Evolutionary conservation across 2,329 filamentous ascomycete genomes (phyloP).

Genomic region (Ophiostoma ulmi): DNA sequence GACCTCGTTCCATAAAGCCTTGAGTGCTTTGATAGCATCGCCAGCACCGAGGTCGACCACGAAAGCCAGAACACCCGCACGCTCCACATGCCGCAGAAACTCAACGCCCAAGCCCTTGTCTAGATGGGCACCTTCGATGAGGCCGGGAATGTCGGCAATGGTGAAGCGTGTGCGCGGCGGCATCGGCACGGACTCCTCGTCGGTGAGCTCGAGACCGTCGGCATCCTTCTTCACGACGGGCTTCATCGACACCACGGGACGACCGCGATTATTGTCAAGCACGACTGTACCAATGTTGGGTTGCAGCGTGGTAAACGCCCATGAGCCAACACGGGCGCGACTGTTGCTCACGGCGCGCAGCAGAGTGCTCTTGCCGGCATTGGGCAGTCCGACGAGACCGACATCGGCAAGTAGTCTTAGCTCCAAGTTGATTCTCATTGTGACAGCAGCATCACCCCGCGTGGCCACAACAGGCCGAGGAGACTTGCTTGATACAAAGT

Average conservation of each 20-base stretch:
- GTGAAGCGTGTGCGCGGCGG: conserved; percentile 73
- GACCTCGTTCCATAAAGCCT: conserved; percentile 85
- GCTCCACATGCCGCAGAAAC: conserved; percentile 90
- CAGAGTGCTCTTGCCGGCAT: conserved; percentile 92
- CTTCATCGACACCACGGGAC: conserved; percentile 47
- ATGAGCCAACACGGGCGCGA: conserved; percentile 81
- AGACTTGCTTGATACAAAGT: conserved; percentile 74
- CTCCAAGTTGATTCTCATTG: conserved; percentile 77
- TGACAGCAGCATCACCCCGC: conserved; percentile 73
- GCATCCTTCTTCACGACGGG: conserved; percentile 31
- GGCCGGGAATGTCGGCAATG: conserved; percentile 89
- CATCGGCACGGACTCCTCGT: conserved; percentile 36
- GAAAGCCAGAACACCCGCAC: conserved; percentile 87
- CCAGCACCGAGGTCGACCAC: conserved; percentile 80
- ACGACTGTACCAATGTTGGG: conserved; percentile 92
- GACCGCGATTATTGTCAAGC: conserved; percentile 77
- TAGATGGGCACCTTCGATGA: conserved; percentile 87
- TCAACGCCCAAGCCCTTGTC: conserved; percentile 86
- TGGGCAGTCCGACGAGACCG: conserved; percentile 88
- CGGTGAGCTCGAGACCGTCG: conserved; percentile 27
- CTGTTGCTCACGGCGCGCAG: conserved; percentile 83
- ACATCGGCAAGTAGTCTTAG: conserved; percentile 94
- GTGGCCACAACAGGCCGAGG: conserved; percentile 82
- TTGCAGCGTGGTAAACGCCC: conserved; percentile 94
- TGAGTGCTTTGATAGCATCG: conserved; percentile 71